Base-by-base conservation (phyloP, 495 filamentous ascomycete species). In the Entonaema liquescens region DNA sequence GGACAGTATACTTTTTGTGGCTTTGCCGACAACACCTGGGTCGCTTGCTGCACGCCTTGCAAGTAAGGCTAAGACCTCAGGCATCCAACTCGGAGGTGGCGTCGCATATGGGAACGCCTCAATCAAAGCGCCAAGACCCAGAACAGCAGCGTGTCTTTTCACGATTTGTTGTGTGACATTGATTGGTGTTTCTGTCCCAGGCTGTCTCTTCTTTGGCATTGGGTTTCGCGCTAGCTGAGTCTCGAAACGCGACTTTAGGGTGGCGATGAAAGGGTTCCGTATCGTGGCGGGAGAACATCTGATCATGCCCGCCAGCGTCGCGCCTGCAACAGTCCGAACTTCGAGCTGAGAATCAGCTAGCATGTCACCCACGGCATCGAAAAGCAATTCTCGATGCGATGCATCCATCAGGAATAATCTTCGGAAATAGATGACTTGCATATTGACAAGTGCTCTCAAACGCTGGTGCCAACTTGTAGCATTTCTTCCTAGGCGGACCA, bases 401-500 rank as follows among this genome's bases (percentile, higher is more conserved):
- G 83, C 80, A n/a, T 89, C 88, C 70, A 97, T 91, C n/a, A 98
- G 83, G 86, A 99, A 99, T 25, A 99, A 85, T 29, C 93, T 91
- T 44, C 95, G 92, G 89, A 98, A 99, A 83, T 97, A 99, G 76
- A 99, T 90, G 74, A 98, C 95, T 78, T 99, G 95, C 85, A 99
- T 98, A 81, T 98, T 98, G 81, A 99, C 97, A 71, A 98, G 89
- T 26, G 97, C 92, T n/a, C 95, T 89, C 38, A 99, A 85, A 23
- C 95, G 92, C 78, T 98, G 96, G 77, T 99, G 95, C 95, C 95
- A 99, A n/a, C 90, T 91, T 2, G 90, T 81, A 0, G 95, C 91
- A 11, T 88, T 91, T 72, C 90, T 92, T 40, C 96, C 95, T 63
- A 99, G 95, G 62, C 90, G 88, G 69, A 98, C 94, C 38, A 98